These are phyloP conservation scores for Euryodendron excelsum DNA, from an alignment of 148 eudicot genomes.

Conservation along the genomic window DNA sequence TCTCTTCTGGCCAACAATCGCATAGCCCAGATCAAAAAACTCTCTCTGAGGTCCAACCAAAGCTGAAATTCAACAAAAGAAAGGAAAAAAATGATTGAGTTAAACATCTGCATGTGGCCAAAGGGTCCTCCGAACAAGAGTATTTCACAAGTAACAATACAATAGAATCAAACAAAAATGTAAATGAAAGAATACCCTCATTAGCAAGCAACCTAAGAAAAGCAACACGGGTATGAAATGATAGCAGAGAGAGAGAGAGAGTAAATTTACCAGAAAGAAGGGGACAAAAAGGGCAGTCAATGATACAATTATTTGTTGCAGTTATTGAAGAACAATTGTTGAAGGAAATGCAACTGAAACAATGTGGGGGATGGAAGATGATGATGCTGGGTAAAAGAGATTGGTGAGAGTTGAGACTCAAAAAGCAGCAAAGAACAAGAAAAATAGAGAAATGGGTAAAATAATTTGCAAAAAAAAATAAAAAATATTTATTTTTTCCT, in stretches of 20 bases:
- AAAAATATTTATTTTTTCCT: background rate
- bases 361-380: background rate
- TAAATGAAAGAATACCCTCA: conserved; percentile 51
- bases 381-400: background rate
- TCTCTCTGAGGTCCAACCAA: conserved; percentile 30
- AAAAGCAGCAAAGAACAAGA: conserved; percentile 10
- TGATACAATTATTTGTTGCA: conserved; percentile 7
- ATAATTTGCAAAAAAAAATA: background rate
- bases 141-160: conserved; percentile 5
- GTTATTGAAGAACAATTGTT: background rate
- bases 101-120: background rate
- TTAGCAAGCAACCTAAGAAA: conserved; percentile 49
- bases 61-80: conserved; percentile 25
- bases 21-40: conserved; percentile 24
- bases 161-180: conserved; percentile 16
- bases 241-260: background rate
- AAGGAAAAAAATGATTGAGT: background rate
- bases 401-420: background rate
- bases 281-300: conserved; percentile 23
- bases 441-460: background rate
- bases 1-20: conserved; percentile 17
- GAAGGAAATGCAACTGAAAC: background rate
- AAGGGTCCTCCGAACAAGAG: background rate
- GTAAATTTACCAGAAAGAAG: conserved; percentile 37
- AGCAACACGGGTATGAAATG: conserved; percentile 6